phyloP scores from a whole-genome alignment of 2,329 filamentous ascomycete genomes.

The Fusarium chaquense region DNA sequence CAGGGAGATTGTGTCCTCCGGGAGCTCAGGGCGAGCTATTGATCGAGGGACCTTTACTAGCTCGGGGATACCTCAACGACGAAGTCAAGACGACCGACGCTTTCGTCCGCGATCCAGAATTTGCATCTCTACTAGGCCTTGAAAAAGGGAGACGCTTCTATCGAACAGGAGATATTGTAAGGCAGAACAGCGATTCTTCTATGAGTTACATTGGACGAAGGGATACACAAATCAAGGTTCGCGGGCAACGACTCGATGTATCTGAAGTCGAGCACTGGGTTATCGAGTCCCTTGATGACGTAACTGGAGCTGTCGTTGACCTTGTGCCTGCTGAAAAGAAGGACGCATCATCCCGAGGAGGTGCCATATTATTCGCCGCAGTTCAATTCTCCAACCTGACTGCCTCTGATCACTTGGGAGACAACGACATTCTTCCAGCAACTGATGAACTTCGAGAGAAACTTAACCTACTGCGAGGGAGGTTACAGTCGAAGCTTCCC shows the following conservation, averaged over 20 bases:
- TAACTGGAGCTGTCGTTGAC: no score
- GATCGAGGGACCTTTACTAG: conserved; percentile 15
- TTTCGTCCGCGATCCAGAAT: background rate
- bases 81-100: background rate
- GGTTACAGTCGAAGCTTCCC: no score
- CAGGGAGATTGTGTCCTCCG: background rate
- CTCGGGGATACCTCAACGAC: conserved; percentile 12
- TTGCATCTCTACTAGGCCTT: background rate
- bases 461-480: no score
- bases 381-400: no score
- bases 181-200: background rate
- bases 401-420: no score
- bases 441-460: no score
- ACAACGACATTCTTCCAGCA: no score
- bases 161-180: conserved; percentile 6
- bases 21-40: conserved; percentile 8
- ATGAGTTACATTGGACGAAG: background rate
- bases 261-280: no score
- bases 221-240: conserved; percentile 8
- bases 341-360: no score
- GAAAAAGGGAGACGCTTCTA: background rate
- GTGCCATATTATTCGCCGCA: no score
- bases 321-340: no score
- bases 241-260: background rate
- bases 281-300: no score